phyloP scores from a whole-genome alignment of 192 early-diverging fungal species.

The Coemansia sp. region DNA sequence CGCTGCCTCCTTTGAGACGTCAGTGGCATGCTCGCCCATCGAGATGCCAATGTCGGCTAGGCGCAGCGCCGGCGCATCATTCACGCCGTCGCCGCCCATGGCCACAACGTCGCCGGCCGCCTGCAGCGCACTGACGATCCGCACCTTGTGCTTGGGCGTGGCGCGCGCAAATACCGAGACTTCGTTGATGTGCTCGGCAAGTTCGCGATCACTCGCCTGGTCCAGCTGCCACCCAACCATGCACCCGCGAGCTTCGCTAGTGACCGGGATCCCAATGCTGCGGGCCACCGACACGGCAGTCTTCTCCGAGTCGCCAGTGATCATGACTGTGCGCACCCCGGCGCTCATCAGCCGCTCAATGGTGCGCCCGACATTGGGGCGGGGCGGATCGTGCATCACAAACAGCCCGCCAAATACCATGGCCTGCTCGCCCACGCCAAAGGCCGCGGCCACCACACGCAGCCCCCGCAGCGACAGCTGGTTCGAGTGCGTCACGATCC shows the following conservation, averaged over 20 bases:
- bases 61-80: slow-evolving; percentile 90
- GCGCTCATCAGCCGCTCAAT: slow-evolving; percentile 65
- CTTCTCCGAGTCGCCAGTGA: slow-evolving; percentile 92
- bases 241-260: slow-evolving; percentile 51
- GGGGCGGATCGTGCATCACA: slow-evolving; percentile 90
- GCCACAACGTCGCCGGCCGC: slow-evolving; percentile 80
- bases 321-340: slow-evolving; percentile 92
- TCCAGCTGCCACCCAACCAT: slow-evolving; percentile 70
- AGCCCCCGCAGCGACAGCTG: slow-evolving; percentile 73
- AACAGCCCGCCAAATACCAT: slow-evolving; percentile 77
- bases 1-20: slow-evolving; percentile 93
- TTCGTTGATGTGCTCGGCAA: slow-evolving; percentile 56
- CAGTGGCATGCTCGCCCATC: slow-evolving; percentile 93
- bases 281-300: slow-evolving; percentile 88
- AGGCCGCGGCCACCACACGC: slow-evolving; percentile 82
- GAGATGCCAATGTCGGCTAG: slow-evolving; percentile 95
- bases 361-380: slow-evolving; percentile 67
- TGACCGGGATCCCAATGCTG: slow-evolving; percentile 68
- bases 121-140: slow-evolving; percentile 86
- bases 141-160: slow-evolving; percentile 84
- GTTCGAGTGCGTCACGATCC: slow-evolving; percentile 53
- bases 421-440: slow-evolving; percentile 50
- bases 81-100: slow-evolving; percentile 97
- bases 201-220: slow-evolving; percentile 56
- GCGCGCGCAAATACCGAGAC: slow-evolving; percentile 75